phyloP scores from a whole-genome alignment of 1,139 yeast species.

The Suhomyces maxii region DNA sequence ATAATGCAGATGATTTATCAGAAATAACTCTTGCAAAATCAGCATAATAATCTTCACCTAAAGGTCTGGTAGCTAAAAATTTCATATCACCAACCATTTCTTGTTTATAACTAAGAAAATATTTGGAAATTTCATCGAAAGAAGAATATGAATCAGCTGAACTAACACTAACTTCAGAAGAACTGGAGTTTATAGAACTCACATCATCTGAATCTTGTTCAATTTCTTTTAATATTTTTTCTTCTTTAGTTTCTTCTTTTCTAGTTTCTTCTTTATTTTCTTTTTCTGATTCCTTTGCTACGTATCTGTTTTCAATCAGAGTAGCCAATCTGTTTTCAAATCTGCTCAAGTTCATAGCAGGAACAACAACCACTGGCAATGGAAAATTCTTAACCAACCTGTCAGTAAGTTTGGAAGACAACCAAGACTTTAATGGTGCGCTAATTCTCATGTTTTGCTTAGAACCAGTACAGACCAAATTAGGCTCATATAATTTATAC shows the following conservation, averaged over 20 bases:
- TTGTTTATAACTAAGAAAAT: constrained; percentile 32
- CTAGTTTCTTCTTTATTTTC: background rate
- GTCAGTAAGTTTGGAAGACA: constrained; percentile 61
- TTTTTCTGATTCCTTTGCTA: background rate
- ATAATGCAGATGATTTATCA: constrained; percentile 39
- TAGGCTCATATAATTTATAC: constrained; percentile 64
- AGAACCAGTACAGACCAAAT: constrained; percentile 60
- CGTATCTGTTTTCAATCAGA: constrained; percentile 20
- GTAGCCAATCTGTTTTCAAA: constrained; percentile 45
- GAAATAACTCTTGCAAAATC: constrained; percentile 35
- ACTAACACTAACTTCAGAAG: constrained; percentile 19
- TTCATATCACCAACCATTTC: constrained; percentile 23
- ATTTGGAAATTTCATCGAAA: constrained; percentile 39
- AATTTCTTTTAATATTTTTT: background rate
- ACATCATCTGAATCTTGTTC: constrained; percentile 11
- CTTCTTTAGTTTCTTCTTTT: constrained; percentile 8
- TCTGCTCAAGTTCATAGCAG: constrained; percentile 59
- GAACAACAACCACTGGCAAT: constrained; percentile 68
- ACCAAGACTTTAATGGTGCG: constrained; percentile 60
- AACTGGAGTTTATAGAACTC: constrained; percentile 25
- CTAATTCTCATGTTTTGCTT: constrained; percentile 48
- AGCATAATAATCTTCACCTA: constrained; percentile 33
- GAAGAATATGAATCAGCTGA: constrained; percentile 39
- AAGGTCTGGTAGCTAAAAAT: constrained; percentile 16
- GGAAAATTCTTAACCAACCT: constrained; percentile 62